phyloP scores from a whole-genome alignment of 2,329 filamentous ascomycete species.

The Microsporum audouinii region DNA sequence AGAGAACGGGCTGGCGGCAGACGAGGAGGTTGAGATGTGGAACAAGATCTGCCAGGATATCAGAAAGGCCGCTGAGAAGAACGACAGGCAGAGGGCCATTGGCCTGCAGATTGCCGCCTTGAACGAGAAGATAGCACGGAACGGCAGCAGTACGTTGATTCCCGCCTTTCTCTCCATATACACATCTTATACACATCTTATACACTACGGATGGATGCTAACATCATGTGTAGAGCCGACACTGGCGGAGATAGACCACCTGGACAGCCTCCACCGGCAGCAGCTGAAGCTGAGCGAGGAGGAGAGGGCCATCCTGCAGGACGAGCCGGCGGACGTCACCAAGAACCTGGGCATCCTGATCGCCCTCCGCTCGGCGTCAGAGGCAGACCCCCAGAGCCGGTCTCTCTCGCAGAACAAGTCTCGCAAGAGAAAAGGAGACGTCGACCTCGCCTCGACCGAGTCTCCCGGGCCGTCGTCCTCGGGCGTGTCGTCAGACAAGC shows the following conservation, averaged over 20 bases:
- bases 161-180: neutral
- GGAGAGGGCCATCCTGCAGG: slow-evolving; percentile 37
- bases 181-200: neutral
- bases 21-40: slow-evolving; percentile 37
- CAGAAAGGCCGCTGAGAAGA: slow-evolving; percentile 34
- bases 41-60: slow-evolving; percentile 34
- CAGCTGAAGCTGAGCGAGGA: slow-evolving; percentile 38
- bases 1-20: slow-evolving; percentile 34
- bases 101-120: slow-evolving; percentile 32
- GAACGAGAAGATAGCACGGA: slow-evolving; percentile 35
- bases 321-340: slow-evolving; percentile 41
- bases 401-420: slow-evolving; percentile 32
- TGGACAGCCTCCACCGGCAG: slow-evolving; percentile 37
- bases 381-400: slow-evolving; percentile 34
- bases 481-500: slow-evolving; percentile 30
- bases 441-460: slow-evolving; percentile 34
- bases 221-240: slow-evolving; percentile 22
- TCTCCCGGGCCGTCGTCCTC: slow-evolving; percentile 35
- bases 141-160: slow-evolving; percentile 31
- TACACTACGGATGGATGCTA: neutral
- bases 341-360: slow-evolving; percentile 40
- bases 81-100: slow-evolving; percentile 31
- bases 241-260: slow-evolving; percentile 32
- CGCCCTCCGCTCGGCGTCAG: slow-evolving; percentile 38
- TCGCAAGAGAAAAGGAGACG: slow-evolving; percentile 36